Evolutionary conservation across 2,329 filamentous ascomycete species (phyloP), one percentile per base, ranked within the genome.

Genomic region (Cyanodermella asteris): DNA sequence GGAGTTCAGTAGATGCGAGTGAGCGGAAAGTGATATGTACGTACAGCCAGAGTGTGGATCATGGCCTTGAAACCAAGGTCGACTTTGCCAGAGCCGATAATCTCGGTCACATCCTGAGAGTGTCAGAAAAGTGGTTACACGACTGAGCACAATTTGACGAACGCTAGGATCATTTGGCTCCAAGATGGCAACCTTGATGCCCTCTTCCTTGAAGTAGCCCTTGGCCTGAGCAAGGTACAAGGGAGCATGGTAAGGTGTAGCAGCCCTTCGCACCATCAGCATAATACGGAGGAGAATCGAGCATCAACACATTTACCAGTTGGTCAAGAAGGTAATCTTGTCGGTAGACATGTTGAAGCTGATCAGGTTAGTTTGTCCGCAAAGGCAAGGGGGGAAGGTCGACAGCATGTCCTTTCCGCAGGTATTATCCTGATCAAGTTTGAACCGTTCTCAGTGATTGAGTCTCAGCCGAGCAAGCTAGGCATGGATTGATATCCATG

Each of bases 401-500:
- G 76, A 76, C 76, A 82, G 74, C 76, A 84, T 77, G 63, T 82
- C 84, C 75, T 77, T 72, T 77, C 84, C 77, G 77, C 77, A 87
- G 87, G 77, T 73, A 81, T 84, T 87, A 84, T 77, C 77, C 87
- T 87, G 77, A 77, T 87, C 77, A 76, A 84, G 76, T 84, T 71
- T 55, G 74, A 59, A 82, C 77, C 76, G 77, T 87, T n/a, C n/a
- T n/a, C n/a, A n/a, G n/a, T n/a, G n/a, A n/a, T n/a, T n/a, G n/a
- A n/a, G n/a, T n/a, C n/a, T n/a, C n/a, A n/a, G n/a, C n/a, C n/a
- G n/a, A n/a, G n/a, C n/a, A n/a, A n/a, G n/a, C n/a, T n/a, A n/a
- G n/a, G n/a, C n/a, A n/a, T n/a, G n/a, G n/a, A n/a, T n/a, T n/a
- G n/a, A n/a, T n/a, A n/a, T n/a, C n/a, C n/a, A n/a, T n/a, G n/a